Conservation (phyloP, 129 eudicot species). For the Helianthus tuberosus region DNA sequence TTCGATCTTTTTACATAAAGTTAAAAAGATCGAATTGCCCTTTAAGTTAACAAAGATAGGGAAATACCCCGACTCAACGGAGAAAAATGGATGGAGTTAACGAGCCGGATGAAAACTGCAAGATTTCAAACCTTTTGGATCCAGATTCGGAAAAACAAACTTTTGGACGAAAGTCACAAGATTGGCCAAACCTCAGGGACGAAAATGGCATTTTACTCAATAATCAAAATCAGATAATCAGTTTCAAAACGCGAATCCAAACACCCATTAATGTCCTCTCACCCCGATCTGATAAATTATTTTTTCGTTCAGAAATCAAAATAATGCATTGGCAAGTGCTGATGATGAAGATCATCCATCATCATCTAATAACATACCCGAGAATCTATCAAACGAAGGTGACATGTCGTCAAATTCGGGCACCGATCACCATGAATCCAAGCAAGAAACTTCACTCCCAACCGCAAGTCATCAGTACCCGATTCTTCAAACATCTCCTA, state of each 20-base stretch:
- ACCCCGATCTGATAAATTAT: neutral
- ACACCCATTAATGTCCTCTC: constrained; percentile 4
- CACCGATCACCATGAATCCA: constrained; percentile 50
- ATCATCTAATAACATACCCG: constrained; percentile 43
- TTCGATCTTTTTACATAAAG: too few species aligned
- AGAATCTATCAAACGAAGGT: constrained; percentile 44
- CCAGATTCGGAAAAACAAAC: too few species aligned
- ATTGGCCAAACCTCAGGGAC: too few species aligned
- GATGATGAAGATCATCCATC: constrained; percentile 48
- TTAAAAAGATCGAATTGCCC: too few species aligned
- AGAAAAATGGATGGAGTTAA: too few species aligned
- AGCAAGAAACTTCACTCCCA: constrained; percentile 47
- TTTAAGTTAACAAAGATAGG: too few species aligned
- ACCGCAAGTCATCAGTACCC: constrained; percentile 51
- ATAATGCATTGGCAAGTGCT: constrained; percentile 29
- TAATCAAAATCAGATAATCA: neutral
- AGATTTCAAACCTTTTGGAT: too few species aligned
- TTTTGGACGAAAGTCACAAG: too few species aligned
- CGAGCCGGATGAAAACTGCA: too few species aligned
- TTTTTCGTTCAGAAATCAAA: constrained; percentile 49
- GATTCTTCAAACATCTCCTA: constrained; percentile 50
- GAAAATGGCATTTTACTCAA: too few species aligned
- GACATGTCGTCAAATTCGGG: constrained; percentile 47
- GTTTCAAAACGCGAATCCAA: neutral
- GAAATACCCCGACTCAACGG: too few species aligned